phyloP scores from a whole-genome alignment of 345 rosid species.

The Carallia brachiata region DNA sequence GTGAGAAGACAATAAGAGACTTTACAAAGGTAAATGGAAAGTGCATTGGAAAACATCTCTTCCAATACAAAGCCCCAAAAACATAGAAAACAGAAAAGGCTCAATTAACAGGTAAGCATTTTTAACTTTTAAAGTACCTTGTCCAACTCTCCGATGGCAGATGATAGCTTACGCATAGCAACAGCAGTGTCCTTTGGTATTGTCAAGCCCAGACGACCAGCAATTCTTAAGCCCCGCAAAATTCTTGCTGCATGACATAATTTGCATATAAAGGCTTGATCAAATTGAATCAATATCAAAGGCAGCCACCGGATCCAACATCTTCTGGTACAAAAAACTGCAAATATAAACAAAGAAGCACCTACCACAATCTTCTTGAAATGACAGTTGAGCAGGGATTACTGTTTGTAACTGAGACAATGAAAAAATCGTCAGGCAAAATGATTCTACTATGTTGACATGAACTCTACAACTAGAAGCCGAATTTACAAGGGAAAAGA shows the following conservation, averaged over 20 bases:
- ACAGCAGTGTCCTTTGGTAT: conserved; percentile 59
- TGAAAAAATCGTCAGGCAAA: conserved; percentile 15
- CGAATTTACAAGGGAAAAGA: conserved; percentile 11
- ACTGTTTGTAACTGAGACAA: conserved; percentile 67
- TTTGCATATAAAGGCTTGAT: conserved; percentile 14
- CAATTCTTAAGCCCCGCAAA: conserved; percentile 85
- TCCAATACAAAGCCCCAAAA: not conserved
- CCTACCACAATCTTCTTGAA: conserved; percentile 86
- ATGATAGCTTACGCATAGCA: conserved; percentile 58
- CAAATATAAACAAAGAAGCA: conserved; percentile 24
- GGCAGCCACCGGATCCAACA: conserved; percentile 8
- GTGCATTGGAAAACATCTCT: not conserved
- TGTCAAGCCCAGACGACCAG: conserved; percentile 76
- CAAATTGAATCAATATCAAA: conserved; percentile 12
- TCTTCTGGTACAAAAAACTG: conserved; percentile 10
- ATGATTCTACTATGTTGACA: conserved; percentile 12
- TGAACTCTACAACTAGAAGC: conserved; percentile 1
- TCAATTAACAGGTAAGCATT: conserved; percentile 3
- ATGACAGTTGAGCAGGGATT: conserved; percentile 70
- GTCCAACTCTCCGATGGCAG: conserved; percentile 51
- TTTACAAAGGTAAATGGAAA: not conserved
- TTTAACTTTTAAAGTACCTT: conserved; percentile 45
- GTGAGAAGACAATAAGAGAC: conserved; percentile 15
- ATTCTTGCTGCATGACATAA: conserved; percentile 65
- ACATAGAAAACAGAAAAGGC: conserved; percentile 9